Percentiles rank a stretch among this genome's conserved stretches.
These are phyloP conservation scores for Cytidiella melzeri DNA, from an alignment of 768 basidiomycete species.

Conservation along the genomic window DNA sequence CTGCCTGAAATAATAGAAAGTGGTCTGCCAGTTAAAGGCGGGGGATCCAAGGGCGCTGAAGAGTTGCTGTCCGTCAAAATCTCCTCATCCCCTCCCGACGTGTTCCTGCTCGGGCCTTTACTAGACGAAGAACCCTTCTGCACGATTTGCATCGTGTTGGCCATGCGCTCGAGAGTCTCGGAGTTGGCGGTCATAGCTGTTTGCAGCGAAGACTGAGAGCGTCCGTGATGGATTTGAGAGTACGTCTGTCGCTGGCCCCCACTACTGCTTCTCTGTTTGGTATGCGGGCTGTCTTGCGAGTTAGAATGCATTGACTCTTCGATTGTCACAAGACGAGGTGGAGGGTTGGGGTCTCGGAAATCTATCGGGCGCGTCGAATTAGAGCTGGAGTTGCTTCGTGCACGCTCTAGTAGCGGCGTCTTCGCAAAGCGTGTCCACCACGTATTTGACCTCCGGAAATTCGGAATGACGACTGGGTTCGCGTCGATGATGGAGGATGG, in stretches of 20 bases:
- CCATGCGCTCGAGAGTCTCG: slow-evolving; percentile 60
- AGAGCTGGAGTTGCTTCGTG: slow-evolving; percentile 32
- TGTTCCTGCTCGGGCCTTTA: slow-evolving; percentile 10
- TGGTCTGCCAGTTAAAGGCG: slow-evolving; percentile 1
- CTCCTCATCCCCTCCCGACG: slow-evolving; percentile 10
- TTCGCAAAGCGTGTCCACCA: slow-evolving; percentile 78
- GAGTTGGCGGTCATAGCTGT: slow-evolving; percentile 62
- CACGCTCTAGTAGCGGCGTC: slow-evolving; percentile 57
- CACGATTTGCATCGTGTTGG: slow-evolving; percentile 62
- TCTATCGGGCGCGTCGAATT: slow-evolving; percentile 30
- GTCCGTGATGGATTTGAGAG: slow-evolving; percentile 24
- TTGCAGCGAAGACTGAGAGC: slow-evolving; percentile 41
- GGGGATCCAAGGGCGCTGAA: not conserved
- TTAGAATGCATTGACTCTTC: slow-evolving; percentile 42
- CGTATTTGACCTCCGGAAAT: slow-evolving; percentile 59
- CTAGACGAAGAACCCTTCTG: slow-evolving; percentile 34
- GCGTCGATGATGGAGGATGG: slow-evolving; percentile 40
- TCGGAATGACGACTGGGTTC: slow-evolving; percentile 29
- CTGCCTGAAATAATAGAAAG: slow-evolving; percentile 5
- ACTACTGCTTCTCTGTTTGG: slow-evolving; percentile 7
- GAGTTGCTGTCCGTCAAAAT: slow-evolving; percentile 6
- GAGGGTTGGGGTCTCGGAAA: slow-evolving; percentile 77
- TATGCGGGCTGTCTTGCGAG: slow-evolving; percentile 4
- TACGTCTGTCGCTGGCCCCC: slow-evolving; percentile 17
- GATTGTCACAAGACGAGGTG: slow-evolving; percentile 57